Percentiles rank a stretch among this genome's conserved stretches.
phyloP scores from a whole-genome alignment of 768 basidiomycete species.

The Fibroporia radiculosa region DNA sequence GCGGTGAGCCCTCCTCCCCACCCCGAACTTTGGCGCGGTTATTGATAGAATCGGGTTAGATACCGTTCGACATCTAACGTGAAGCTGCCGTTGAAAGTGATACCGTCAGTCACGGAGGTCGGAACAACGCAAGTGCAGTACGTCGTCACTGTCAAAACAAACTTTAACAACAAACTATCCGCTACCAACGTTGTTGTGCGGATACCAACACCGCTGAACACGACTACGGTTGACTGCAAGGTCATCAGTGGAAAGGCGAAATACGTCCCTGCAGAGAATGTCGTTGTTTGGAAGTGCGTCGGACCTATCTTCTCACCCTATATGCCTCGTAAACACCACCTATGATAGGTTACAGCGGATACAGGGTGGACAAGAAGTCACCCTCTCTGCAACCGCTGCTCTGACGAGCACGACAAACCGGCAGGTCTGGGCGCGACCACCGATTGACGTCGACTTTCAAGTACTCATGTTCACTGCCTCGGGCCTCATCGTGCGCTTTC shows the following conservation, averaged over 20 bases:
- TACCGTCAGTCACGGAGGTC: slow-evolving; percentile 88
- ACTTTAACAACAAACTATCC: slow-evolving; percentile 85
- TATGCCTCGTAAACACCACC: slow-evolving; percentile 1
- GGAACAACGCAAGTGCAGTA: slow-evolving; percentile 92
- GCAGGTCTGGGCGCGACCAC: slow-evolving; percentile 96
- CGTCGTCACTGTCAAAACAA: slow-evolving; percentile 78
- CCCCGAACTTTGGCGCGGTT: not conserved
- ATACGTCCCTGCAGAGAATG: slow-evolving; percentile 92
- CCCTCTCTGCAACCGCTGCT: slow-evolving; percentile 73
- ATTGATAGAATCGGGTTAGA: slow-evolving; percentile 32
- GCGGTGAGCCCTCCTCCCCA: slow-evolving; percentile 41
- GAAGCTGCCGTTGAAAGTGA: slow-evolving; percentile 85
- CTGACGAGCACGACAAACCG: slow-evolving; percentile 85
- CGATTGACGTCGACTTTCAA: slow-evolving; percentile 97
- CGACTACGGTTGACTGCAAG: slow-evolving; percentile 88
- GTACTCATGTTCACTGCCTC: slow-evolving; percentile 99
- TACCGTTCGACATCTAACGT: slow-evolving; percentile 96
- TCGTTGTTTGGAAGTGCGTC: slow-evolving; percentile 97
- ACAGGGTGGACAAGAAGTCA: slow-evolving; percentile 89
- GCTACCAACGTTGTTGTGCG: slow-evolving; percentile 88
- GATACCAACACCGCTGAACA: slow-evolving; percentile 95
- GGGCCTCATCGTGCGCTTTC: slow-evolving; percentile 89
- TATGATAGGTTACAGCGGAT: slow-evolving; percentile 77
- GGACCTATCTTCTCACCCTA: not conserved
- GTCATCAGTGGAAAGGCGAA: slow-evolving; percentile 92